Percentiles rank a stretch among this genome's conserved stretches.
phyloP scores from a whole-genome alignment of 768 basidiomycete species.

The Termitomyces sp. region DNA sequence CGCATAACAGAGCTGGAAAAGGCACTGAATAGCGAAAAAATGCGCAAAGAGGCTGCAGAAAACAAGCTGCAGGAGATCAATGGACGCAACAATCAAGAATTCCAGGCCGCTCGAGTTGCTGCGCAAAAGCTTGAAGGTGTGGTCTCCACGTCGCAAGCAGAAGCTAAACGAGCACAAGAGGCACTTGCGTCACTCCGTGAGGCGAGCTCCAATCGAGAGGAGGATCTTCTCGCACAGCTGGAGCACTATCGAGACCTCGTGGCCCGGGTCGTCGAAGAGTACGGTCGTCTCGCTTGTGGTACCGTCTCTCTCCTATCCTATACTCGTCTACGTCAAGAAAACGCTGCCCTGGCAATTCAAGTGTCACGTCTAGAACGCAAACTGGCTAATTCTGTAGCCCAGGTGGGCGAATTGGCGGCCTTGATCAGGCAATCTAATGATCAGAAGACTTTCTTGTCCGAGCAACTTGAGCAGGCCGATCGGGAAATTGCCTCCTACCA shows the following conservation, averaged over 20 bases:
- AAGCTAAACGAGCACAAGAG: conserved; percentile 26
- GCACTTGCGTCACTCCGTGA: conserved; percentile 25
- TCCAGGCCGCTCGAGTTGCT: conserved; percentile 24
- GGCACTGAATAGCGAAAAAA: conserved; percentile 41
- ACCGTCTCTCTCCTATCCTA: conserved; percentile 33
- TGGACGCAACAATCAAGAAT: conserved; percentile 36
- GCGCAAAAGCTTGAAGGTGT: conserved; percentile 28
- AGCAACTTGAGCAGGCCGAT: conserved; percentile 26
- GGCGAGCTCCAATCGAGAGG: conserved; percentile 32
- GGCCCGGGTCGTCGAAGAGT: conserved; percentile 44
- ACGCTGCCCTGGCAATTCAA: conserved; percentile 32
- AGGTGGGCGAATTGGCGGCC: conserved; percentile 58
- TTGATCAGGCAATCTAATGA: conserved; percentile 55
- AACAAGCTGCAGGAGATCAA: conserved; percentile 34
- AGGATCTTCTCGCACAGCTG: conserved; percentile 41
- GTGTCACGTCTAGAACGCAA: conserved; percentile 58
- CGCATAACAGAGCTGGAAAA: conserved; percentile 54
- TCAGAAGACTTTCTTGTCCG: conserved; percentile 38
- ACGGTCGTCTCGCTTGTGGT: conserved; percentile 40
- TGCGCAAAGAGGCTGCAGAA: conserved; percentile 43
- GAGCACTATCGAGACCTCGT: conserved; percentile 44
- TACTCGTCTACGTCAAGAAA: conserved; percentile 32
- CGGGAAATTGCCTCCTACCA: conserved; percentile 26
- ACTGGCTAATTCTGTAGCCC: conserved; percentile 60
- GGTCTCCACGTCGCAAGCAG: conserved; percentile 29